Evolutionary conservation across 1,139 yeast species (phyloP).

Genomic region (Chernovozyma sophiae-reginae): DNA sequence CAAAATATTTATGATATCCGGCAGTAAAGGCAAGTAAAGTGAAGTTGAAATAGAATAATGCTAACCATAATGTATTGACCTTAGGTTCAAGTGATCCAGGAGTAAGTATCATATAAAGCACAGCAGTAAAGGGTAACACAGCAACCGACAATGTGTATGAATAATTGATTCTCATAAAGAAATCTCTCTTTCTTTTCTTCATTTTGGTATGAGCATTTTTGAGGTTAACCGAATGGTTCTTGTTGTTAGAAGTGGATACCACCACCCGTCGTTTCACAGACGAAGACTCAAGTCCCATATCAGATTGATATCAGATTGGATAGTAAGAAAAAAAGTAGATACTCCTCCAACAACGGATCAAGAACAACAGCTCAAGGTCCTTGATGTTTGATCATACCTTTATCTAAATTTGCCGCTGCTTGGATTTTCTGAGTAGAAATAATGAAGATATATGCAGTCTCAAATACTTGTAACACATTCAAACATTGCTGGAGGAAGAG

Average conservation of each 20-base stretch:
- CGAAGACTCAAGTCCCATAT: neutral
- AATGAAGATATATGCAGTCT: too few relatives aligned
- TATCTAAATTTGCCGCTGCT: too few relatives aligned
- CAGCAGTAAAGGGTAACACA: slow-evolving; percentile 26
- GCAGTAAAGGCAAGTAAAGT: slow-evolving; percentile 38
- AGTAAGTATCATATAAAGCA: slow-evolving; percentile 16
- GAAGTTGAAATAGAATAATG: slow-evolving; percentile 32
- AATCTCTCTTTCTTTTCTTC: slow-evolving; percentile 28
- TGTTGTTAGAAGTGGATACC: neutral
- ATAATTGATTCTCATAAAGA: slow-evolving; percentile 32
- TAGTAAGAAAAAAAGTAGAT: too few relatives aligned
- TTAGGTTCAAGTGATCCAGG: slow-evolving; percentile 10
- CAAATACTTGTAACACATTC: too few relatives aligned
- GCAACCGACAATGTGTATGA: slow-evolving; percentile 28
- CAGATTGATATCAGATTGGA: too few relatives aligned
- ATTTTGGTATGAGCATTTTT: slow-evolving; percentile 16
- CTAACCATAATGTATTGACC: slow-evolving; percentile 26
- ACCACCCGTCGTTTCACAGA: slow-evolving; percentile 5
- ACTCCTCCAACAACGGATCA: too few relatives aligned
- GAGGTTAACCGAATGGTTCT: slow-evolving; percentile 1
- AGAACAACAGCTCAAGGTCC: too few relatives aligned
- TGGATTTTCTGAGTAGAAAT: too few relatives aligned
- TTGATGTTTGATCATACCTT: too few relatives aligned
- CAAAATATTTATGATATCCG: slow-evolving; percentile 46
- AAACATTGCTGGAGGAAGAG: too few relatives aligned